These are phyloP conservation scores for Botrytis fabae DNA, from an alignment of 2,329 filamentous ascomycete species.

Conservation along the genomic window DNA sequence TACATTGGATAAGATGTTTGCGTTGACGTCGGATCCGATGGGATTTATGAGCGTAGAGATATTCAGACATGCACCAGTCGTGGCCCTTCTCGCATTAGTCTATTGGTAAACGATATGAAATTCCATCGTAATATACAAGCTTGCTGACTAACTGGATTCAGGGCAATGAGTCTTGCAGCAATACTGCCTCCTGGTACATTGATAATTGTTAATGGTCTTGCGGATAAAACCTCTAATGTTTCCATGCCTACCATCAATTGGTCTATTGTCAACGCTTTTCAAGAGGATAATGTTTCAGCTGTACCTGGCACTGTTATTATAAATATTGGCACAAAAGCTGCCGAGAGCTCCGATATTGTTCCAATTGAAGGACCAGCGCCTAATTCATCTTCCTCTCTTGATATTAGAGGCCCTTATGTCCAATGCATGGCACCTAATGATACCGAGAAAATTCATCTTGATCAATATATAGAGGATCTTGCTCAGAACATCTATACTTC, in stretches of 20 bases:
- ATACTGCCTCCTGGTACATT: neutral
- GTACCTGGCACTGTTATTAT: neutral
- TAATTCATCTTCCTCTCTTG: neutral
- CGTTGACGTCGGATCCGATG: neutral
- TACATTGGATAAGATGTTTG: neutral
- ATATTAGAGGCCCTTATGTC: neutral
- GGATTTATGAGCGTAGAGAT: neutral
- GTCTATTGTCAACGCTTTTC: neutral
- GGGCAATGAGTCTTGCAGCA: neutral
- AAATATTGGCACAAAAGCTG: neutral
- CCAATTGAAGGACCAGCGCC: neutral
- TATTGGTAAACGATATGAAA: neutral
- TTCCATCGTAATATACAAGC: neutral
- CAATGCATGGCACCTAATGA: neutral
- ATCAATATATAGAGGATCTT: neutral
- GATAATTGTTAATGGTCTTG: neutral
- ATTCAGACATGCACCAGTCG: neutral
- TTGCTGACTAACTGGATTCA: neutral
- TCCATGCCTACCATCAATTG: neutral
- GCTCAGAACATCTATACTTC: neutral
- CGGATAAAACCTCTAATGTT: neutral
- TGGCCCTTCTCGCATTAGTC: neutral
- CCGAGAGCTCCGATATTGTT: neutral
- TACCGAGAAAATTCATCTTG: neutral
- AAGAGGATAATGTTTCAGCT: neutral